Base-by-base conservation (phyloP, 2,329 filamentous ascomycete species). In the Fusarium equiseti region DNA sequence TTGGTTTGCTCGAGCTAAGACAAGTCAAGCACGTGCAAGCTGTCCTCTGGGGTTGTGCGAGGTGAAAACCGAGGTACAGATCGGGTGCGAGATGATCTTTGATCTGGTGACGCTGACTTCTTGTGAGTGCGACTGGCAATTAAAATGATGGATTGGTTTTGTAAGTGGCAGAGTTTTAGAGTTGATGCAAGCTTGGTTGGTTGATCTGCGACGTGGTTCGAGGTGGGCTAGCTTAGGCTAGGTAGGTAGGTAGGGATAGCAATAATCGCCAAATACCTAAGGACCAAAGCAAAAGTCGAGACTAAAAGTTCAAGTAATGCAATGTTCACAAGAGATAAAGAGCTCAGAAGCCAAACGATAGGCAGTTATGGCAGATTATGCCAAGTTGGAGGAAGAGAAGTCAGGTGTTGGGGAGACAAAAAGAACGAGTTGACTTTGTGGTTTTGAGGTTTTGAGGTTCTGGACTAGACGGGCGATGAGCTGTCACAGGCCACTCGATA, bases 1-100 rank as follows among this genome's bases (percentile, higher is more conserved):
- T 46, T 26, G 40, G 31, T 32, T 40, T 52, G 48, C 18, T 59
- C 15, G 20, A 67, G 48, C 46, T 52, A 58, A 57, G 57, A 50
- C 44, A 43, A 55, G 56, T 49, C 44, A 50, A 69, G 49, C 68
- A 72, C 68, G 68, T 71, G 68, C 68, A 60, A 71, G 60, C 56
- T 72, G 68, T 69, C 68, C 59, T 70, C 52, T 45, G 49, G 46
- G 26, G 56, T 53, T 38, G 46, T 65, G 29, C 32, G 38, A 70
- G 32, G 52, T 49, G 20, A 58, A 71, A 54, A 26, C 57, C 64
- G 49, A 69, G 60, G 64, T 66, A 53, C 29, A 48, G 45, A 31
- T 59, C 29, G 26, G 22, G 31, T 29, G 20, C 22, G 24, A 46
- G 35, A 31, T n/a, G 6, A 44, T 49, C 18, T 16, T 16, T 22